Conservation (phyloP, 2,329 filamentous ascomycete species). For the Orbilia blumenaviensis region DNA sequence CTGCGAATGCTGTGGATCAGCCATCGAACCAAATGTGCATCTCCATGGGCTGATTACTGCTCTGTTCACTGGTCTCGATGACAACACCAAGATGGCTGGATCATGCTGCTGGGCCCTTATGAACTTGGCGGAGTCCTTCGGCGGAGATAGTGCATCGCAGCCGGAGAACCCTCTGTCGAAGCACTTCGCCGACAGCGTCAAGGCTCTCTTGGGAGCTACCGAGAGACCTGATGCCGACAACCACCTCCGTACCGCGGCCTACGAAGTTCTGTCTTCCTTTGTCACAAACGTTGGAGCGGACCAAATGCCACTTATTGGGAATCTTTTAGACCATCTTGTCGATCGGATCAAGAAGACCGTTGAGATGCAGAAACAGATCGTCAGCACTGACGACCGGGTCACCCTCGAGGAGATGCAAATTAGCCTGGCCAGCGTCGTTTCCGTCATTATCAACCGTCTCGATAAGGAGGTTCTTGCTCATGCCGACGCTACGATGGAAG, state of each 20-base stretch:
- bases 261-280: slow-evolving; percentile 95
- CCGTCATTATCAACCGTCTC: slow-evolving; percentile 88
- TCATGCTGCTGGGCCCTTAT: slow-evolving; percentile 99
- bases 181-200: slow-evolving; percentile 92
- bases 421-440: slow-evolving; percentile 87
- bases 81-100: slow-evolving; percentile 93
- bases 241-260: slow-evolving; percentile 90
- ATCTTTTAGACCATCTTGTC: slow-evolving; percentile 85
- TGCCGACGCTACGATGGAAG: slow-evolving; percentile 92
- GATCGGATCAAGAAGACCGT: slow-evolving; percentile 91
- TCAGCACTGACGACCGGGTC: slow-evolving; percentile 95
- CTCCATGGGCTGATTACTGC: slow-evolving; percentile 85
- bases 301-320: slow-evolving; percentile 80
- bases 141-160: slow-evolving; percentile 70
- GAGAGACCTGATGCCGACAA: slow-evolving; percentile 84
- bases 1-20: slow-evolving; percentile 89
- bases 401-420: slow-evolving; percentile 98
- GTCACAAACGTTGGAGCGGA: slow-evolving; percentile 89
- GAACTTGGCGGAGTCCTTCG: slow-evolving; percentile 96
- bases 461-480: slow-evolving; percentile 91
- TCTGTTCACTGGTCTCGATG: slow-evolving; percentile 87
- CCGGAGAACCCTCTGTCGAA: slow-evolving; percentile 80
- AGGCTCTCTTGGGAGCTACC: slow-evolving; percentile 84
- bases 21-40: slow-evolving; percentile 85
- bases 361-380: slow-evolving; percentile 87